Base-by-base conservation (phyloP, 345 rosid species). In the Eucalyptus tenuipes region DNA sequence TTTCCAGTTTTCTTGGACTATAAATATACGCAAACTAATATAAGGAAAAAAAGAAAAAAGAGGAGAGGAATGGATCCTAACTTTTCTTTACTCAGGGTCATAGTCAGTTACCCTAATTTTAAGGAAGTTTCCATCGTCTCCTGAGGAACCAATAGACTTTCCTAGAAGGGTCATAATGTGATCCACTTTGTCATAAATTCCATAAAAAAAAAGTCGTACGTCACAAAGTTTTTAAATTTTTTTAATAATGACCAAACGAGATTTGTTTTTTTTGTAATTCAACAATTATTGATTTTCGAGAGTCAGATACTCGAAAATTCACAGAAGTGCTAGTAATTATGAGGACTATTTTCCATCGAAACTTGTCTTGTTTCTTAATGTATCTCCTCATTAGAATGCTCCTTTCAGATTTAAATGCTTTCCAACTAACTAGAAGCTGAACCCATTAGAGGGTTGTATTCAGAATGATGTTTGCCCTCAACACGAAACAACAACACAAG, bases 131-230 rank as follows among this genome's bases (percentile, higher is more conserved):
- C 25, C 27, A 37, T 10, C 4, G 14, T 71, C 81, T 71, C 27
- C 7, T 18, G 81, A 71, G 44, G 25, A 10, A 3, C 25, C 45
- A 24, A 18, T 71, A 12, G 7, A 5, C 44, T 40, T 18, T 33
- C 24, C 11, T 31, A 31, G 40, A 66, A 66, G 22, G 3, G 22
- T 31, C 40, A 15, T 31, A 31, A 33, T 66, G 79, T 1, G 40
- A 31, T 66, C 20, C 12, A 31, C 16, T 29, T 64, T 66, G 12
- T 66, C 42, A 15, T 66, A 16, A 7, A 17, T 31, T 33, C 42
- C 42, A 1, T 17, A 0, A 0, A 31, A 66, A 31, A 66, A 16
- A 37, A 5, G 13, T 37, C 7, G 13, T 33, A 20, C 40, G 6
- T 37, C 81, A 37, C 81, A 71, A 18, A 20, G 5, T 18, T 12